Percentiles rank a stretch among this genome's conserved stretches.
These are phyloP conservation scores for Iris macrosiphon DNA, from an alignment of 106 monocot genomes.

Conservation along the genomic window DNA sequence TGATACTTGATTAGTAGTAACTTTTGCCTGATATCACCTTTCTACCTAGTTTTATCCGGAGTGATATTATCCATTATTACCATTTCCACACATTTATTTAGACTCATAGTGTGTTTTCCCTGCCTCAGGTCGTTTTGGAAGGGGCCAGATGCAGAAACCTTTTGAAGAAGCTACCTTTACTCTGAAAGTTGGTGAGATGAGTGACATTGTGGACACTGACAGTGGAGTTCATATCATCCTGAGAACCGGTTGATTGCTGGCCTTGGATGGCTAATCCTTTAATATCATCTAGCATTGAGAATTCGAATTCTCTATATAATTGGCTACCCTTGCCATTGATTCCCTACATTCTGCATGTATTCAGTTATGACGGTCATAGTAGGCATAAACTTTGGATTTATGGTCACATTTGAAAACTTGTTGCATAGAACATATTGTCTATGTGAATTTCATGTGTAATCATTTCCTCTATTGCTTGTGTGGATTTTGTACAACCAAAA, in stretches of 20 bases:
- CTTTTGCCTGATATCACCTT: not conserved
- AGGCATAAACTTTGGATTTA: too few species aligned
- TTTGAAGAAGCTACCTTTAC: constrained; percentile 76
- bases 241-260: constrained; percentile 53
- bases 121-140: constrained; percentile 55
- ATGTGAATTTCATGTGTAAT: too few species aligned
- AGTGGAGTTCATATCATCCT: constrained; percentile 85
- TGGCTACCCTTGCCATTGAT: not conserved
- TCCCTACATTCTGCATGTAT: too few species aligned
- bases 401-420: too few species aligned
- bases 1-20: not conserved
- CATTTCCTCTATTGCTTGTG: too few species aligned
- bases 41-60: not conserved
- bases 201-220: constrained; percentile 76
- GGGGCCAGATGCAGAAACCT: constrained; percentile 89
- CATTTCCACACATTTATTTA: not conserved
- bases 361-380: too few species aligned
- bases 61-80: not conserved
- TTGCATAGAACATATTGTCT: too few species aligned
- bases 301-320: too few species aligned
- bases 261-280: constrained; percentile 33
- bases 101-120: not conserved
- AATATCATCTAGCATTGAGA: constrained; percentile 31
- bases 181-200: constrained; percentile 69
- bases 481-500: too few species aligned